Conservation (phyloP, 192 early-diverging fungal species). For the Gonapodya sp. region DNA sequence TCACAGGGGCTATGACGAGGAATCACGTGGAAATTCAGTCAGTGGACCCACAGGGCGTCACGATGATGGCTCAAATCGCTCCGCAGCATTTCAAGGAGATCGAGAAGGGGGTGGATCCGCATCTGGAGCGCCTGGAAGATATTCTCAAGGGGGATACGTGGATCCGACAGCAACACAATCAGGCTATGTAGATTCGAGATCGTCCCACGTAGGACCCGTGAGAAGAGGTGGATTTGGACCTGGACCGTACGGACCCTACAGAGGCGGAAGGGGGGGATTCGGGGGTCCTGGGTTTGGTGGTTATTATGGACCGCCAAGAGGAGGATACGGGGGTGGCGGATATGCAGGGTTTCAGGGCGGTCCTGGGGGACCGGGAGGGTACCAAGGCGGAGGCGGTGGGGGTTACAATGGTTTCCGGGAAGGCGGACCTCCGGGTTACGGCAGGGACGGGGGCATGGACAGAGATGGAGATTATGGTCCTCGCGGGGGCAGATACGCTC, state of each 20-base stretch:
- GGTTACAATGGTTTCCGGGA: not conserved
- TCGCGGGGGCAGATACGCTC: not conserved
- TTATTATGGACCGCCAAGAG: constrained; percentile 5
- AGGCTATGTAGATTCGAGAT: not conserved
- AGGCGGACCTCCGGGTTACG: not conserved
- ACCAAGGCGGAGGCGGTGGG: not conserved
- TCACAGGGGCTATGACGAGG: not conserved
- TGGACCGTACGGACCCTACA: not conserved
- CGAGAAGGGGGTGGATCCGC: not conserved
- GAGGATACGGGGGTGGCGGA: too few relatives aligned
- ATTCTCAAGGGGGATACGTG: not conserved
- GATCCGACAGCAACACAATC: not conserved
- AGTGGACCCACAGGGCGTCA: too few relatives aligned
- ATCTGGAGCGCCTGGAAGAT: not conserved
- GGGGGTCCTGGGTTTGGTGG: not conserved
- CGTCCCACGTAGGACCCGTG: not conserved
- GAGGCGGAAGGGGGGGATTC: not conserved
- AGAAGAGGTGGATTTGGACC: constrained; percentile 1
- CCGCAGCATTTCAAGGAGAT: not conserved
- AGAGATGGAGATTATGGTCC: not conserved
- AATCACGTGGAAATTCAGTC: too few relatives aligned
- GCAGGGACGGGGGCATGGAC: not conserved
- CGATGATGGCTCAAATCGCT: not conserved
- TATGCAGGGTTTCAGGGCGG: not conserved
- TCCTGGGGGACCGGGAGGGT: not conserved